Conservation (phyloP, 192 early-diverging fungal genomes). For the Podila epicladia region DNA sequence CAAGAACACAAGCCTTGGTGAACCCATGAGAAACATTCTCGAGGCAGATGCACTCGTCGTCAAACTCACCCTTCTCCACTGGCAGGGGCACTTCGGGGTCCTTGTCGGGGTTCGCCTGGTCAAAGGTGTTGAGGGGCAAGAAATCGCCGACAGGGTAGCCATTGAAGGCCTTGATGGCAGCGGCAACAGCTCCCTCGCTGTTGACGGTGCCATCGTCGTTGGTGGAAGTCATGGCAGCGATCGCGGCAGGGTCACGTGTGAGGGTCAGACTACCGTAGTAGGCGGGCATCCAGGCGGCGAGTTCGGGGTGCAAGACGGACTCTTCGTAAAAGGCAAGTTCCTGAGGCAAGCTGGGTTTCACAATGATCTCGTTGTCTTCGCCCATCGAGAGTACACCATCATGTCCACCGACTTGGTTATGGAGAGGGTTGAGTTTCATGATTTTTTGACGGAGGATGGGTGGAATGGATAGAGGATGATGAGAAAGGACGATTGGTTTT, state of each 20-base stretch:
- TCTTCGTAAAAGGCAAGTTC: slow-evolving; percentile 83
- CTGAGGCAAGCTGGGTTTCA: slow-evolving; percentile 71
- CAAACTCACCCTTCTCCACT: neutral
- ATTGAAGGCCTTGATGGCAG: slow-evolving; percentile 38
- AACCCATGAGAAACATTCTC: slow-evolving; percentile 82
- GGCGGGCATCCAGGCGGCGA: slow-evolving; percentile 70
- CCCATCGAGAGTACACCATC: slow-evolving; percentile 68
- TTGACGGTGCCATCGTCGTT: neutral
- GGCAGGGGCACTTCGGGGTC: slow-evolving; percentile 14
- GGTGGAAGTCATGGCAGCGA: neutral
- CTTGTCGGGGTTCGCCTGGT: slow-evolving; percentile 11
- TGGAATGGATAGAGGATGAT: neutral
- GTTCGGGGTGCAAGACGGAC: slow-evolving; percentile 55
- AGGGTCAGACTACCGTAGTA: slow-evolving; percentile 70
- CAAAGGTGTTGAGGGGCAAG: slow-evolving; percentile 10
- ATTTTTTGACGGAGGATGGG: neutral
- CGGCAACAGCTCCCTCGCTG: neutral
- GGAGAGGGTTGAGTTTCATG: slow-evolving; percentile 58
- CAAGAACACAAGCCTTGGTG: slow-evolving; percentile 79
- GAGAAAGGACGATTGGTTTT: neutral
- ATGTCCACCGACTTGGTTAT: slow-evolving; percentile 87
- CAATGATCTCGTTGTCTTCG: slow-evolving; percentile 68
- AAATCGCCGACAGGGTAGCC: slow-evolving; percentile 24
- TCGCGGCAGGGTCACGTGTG: neutral
- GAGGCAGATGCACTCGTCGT: slow-evolving; percentile 68